phyloP scores from a whole-genome alignment of 2,329 filamentous ascomycete species.

The Trichoderma afroharzianum region DNA sequence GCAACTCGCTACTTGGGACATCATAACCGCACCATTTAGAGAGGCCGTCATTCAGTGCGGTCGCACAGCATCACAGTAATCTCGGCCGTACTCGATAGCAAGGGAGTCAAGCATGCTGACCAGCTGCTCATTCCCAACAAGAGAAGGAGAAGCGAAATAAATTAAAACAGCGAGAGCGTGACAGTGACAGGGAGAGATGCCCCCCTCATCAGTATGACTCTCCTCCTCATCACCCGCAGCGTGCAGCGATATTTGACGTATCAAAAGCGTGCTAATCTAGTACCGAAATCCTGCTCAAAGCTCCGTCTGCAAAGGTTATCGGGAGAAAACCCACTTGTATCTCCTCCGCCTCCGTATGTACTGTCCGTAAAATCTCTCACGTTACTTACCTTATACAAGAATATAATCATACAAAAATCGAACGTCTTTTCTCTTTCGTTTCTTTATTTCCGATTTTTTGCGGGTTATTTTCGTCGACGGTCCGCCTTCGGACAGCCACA shows the following conservation, averaged over 20 bases:
- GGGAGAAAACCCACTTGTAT: not conserved
- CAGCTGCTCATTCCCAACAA: not conserved
- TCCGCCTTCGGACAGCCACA: not conserved
- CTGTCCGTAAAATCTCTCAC: not conserved
- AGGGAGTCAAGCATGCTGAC: not conserved
- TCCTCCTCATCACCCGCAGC: not conserved
- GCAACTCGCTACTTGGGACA: not conserved
- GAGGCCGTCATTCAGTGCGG: not conserved
- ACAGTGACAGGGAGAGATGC: not conserved
- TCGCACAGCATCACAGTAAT: not conserved
- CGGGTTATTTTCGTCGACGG: not conserved
- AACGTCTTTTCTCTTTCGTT: not conserved
- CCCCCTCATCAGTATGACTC: not conserved
- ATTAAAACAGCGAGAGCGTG: not conserved
- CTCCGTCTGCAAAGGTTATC: not conserved
- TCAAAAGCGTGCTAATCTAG: not conserved
- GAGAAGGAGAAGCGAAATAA: not conserved
- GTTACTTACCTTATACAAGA: too few relatives aligned
- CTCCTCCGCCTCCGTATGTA: not conserved
- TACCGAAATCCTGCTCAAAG: not conserved
- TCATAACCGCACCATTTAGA: not conserved
- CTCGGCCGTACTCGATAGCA: not conserved
- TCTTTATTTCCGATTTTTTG: not conserved
- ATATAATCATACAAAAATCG: not conserved
- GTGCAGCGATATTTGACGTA: not conserved